phyloP scores from a whole-genome alignment of 106 monocot genomes.

The Acanthochlamys bracteata region DNA sequence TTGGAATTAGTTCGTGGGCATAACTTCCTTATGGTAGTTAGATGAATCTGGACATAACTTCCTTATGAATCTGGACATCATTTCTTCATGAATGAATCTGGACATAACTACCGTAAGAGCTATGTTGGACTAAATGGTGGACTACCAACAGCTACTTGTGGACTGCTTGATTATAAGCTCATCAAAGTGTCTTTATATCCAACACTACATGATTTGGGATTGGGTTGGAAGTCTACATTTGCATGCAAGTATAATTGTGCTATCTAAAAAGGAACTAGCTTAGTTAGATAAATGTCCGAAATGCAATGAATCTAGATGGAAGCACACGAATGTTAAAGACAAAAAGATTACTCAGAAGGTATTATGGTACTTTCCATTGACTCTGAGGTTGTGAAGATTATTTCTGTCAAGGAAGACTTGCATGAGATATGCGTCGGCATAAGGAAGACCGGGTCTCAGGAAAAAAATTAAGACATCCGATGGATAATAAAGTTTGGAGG shows the following conservation, averaged over 20 bases:
- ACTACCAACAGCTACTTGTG: too few relatives aligned
- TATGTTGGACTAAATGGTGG: too few relatives aligned
- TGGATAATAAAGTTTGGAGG: constrained; percentile 4
- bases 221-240: background rate
- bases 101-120: too few relatives aligned
- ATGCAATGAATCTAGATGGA: background rate
- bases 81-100: too few relatives aligned
- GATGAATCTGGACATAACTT: too few relatives aligned
- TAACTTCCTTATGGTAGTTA: too few relatives aligned
- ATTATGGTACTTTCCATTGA: constrained; percentile 5
- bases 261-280: too few relatives aligned
- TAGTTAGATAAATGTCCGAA: background rate
- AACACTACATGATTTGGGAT: background rate
- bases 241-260: background rate
- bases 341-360: background rate
- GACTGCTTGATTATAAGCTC: too few relatives aligned
- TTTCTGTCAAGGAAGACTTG: constrained; percentile 4
- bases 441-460: background rate
- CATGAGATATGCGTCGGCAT: constrained; percentile 2
- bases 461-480: background rate
- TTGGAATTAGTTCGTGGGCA: too few relatives aligned
- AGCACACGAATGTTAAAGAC: background rate
- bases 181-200: too few relatives aligned
- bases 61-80: too few relatives aligned
- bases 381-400: background rate